These are phyloP conservation scores for Lichtheimia ramosa DNA, from an alignment of 371 early-diverging fungal species.

Conservation along the genomic window DNA sequence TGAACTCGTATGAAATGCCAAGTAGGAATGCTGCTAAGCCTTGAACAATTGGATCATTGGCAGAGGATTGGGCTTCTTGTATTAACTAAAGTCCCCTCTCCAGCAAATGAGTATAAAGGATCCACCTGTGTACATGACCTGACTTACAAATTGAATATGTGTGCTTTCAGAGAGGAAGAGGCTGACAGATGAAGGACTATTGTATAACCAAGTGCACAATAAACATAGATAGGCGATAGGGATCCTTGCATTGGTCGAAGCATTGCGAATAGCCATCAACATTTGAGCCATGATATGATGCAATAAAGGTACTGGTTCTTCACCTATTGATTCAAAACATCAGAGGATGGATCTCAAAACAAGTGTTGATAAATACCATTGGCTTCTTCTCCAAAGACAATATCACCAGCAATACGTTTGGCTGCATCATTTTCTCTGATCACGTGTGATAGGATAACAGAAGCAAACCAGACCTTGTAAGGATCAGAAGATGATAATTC, in stretches of 20 bases:
- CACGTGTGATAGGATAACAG: slow-evolving; percentile 77
- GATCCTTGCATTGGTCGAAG: slow-evolving; percentile 64
- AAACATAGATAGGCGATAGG: slow-evolving; percentile 72
- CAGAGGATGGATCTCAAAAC: neutral
- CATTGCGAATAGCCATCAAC: slow-evolving; percentile 55
- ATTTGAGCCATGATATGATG: slow-evolving; percentile 63
- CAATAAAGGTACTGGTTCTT: slow-evolving; percentile 58
- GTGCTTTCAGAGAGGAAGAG: slow-evolving; percentile 87
- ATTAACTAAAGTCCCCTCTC: slow-evolving; percentile 59
- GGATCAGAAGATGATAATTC: slow-evolving; percentile 72
- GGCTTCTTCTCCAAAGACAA: slow-evolving; percentile 72
- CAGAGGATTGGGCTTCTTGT: slow-evolving; percentile 83
- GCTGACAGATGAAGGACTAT: slow-evolving; percentile 74
- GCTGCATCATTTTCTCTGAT: slow-evolving; percentile 71
- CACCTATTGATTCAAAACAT: slow-evolving; percentile 23
- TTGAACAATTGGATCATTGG: slow-evolving; percentile 82
- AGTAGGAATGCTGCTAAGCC: slow-evolving; percentile 88
- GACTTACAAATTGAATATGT: slow-evolving; percentile 84
- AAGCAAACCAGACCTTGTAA: slow-evolving; percentile 88
- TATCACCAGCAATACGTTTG: slow-evolving; percentile 73
- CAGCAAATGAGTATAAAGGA: neutral
- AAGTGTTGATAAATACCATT: slow-evolving; percentile 36
- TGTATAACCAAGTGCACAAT: slow-evolving; percentile 81
- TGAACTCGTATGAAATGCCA: slow-evolving; percentile 84
- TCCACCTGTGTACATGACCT: neutral